A percentile compares a stretch with the other conserved stretches of the same genome.
Conservation (phyloP, 225 moss, liverwort and hornwort genomes). For the Thuidium tamariscinum region DNA sequence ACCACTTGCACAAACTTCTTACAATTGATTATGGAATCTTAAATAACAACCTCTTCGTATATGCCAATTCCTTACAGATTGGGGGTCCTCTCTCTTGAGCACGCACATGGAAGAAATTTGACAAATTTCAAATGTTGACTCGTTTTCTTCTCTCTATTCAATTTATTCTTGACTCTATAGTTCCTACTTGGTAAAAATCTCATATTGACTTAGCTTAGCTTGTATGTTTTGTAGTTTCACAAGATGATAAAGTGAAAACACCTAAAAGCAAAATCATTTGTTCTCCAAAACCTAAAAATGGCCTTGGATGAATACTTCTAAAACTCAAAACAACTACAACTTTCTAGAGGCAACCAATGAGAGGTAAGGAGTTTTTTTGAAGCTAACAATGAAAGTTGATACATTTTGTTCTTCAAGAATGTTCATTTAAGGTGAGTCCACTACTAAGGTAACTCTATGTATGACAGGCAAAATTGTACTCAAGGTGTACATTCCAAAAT, state of each 20-base stretch:
- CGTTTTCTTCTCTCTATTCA: background rate
- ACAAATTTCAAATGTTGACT: background rate
- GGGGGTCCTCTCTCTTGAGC: rapidly evolving
- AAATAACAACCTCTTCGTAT: background rate
- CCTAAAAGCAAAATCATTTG: background rate
- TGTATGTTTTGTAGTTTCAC: rapidly evolving
- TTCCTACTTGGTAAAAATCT: background rate
- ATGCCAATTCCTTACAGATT: rapidly evolving
- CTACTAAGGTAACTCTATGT: too few relatives aligned
- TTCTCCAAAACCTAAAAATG: background rate
- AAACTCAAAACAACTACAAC: background rate
- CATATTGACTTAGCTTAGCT: background rate
- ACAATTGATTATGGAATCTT: too few relatives aligned
- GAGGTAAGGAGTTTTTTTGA: background rate
- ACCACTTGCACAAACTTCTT: background rate
- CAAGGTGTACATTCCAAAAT: too few relatives aligned
- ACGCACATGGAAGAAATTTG: background rate
- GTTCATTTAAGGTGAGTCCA: background rate
- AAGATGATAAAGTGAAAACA: background rate
- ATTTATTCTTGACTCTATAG: background rate
- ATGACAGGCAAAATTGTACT: too few relatives aligned
- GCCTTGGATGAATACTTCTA: background rate
- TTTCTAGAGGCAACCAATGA: background rate
- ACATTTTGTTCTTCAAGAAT: background rate
- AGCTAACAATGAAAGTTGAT: background rate